Base-by-base conservation (phyloP, 2,329 filamentous ascomycete genomes). In the Monilinia fructicola region DNA sequence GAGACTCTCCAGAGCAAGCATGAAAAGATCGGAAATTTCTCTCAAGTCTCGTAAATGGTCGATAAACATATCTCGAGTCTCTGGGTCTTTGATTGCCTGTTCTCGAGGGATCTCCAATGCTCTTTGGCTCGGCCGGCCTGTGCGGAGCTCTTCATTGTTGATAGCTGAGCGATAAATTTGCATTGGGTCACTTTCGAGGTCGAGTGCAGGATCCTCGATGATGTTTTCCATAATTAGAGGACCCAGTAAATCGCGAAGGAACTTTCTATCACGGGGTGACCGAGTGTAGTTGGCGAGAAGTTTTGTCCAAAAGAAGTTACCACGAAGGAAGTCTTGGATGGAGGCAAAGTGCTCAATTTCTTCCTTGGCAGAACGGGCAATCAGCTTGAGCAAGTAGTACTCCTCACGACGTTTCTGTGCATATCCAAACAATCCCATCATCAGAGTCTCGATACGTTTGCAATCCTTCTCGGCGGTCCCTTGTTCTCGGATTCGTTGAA, bases 351-450 rank as follows among this genome's bases (percentile, higher is more conserved):
- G 83, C 53, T 95, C 90, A 50, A 97, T 85, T 74, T 97, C 94
- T 77, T 98, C 93, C 68, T 88, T 88, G 63, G 94, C 89, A 2
- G 93, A 93, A 62, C 90, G 85, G 21, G 89, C 84, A 66, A 99
- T 88, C 28, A 98, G 83, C 79, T 96, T 97, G 68, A 99, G 82
- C 6, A 99, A 83, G 77, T 97, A 97, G 79, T 98, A 99, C 76
- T 99, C 95, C 78, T 99, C 95, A 76, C 95, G 85, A 70, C 93
- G 87, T 81, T 98, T 99, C 77, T 99, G 95, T 0, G 95, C 94
- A 75, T 98, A 97, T 28, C 95, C 96, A 74, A 98, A 99, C 44
- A 98, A 83, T 12, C 93, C 92, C 93, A 99, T 97, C 79, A 96
- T 92, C 69, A 99, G 81, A 69, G 95, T 90, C 78, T 97, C 94